Evolutionary conservation across 78 protist genomes (phyloP).

Genomic region (Tieghemostelium lacteum): DNA sequence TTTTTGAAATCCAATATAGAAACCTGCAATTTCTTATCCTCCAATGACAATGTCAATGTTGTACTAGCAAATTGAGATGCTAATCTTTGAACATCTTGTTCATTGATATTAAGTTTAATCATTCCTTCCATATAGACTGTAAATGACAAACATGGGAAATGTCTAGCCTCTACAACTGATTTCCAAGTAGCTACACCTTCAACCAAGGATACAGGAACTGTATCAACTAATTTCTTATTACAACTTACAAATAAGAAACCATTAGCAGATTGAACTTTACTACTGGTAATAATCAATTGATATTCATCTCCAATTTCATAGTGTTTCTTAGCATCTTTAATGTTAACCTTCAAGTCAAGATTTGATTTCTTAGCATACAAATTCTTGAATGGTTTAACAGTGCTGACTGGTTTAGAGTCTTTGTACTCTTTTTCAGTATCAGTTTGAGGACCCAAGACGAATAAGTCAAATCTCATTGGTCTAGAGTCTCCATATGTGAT

Average conservation of each 20-base stretch:
- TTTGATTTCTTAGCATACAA: too few relatives aligned
- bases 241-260: too few relatives aligned
- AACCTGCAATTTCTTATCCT: not conserved
- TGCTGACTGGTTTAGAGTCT: not conserved
- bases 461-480: not conserved
- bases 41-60: not conserved
- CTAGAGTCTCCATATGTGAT: not conserved
- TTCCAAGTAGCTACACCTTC: too few relatives aligned
- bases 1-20: not conserved
- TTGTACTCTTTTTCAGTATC: slow-evolving; percentile 20
- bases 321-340: not conserved
- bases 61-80: not conserved
- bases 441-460: slow-evolving; percentile 54
- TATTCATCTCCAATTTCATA: slow-evolving; percentile 18
- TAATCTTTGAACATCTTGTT: not conserved
- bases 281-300: too few relatives aligned
- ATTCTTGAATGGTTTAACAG: too few relatives aligned
- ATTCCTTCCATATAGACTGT: slow-evolving; percentile 8
- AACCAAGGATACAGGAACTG: too few relatives aligned
- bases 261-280: too few relatives aligned
- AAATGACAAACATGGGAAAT: too few relatives aligned
- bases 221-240: too few relatives aligned
- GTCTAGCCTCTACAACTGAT: too few relatives aligned
- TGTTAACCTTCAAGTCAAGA: too few relatives aligned
- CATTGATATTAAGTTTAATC: not conserved